Conservation (phyloP, 495 filamentous ascomycete species). For the Xanthoparmelia taractica region DNA sequence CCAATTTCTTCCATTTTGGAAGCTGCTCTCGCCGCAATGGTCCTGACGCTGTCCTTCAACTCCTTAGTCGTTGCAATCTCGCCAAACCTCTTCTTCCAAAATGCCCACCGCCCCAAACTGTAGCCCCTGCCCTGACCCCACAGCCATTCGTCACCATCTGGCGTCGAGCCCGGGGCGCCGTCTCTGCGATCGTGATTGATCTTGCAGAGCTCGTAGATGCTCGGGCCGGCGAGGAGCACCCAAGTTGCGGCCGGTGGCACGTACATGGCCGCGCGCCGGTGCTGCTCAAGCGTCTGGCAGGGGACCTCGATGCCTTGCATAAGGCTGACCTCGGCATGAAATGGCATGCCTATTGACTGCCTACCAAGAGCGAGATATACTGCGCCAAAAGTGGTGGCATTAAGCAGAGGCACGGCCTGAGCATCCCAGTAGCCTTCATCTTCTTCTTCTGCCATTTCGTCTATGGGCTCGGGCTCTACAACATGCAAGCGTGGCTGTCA, state of each 20-base stretch:
- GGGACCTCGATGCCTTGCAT: slow-evolving; percentile 13
- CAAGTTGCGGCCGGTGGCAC: slow-evolving; percentile 15
- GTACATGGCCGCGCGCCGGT: slow-evolving; percentile 3
- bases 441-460: neutral
- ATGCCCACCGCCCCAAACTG: slow-evolving; percentile 36
- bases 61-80: slow-evolving; percentile 21
- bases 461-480: slow-evolving; percentile 4
- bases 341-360: slow-evolving; percentile 18
- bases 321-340: slow-evolving; percentile 12
- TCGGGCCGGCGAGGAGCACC: slow-evolving; percentile 29
- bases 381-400: slow-evolving; percentile 10
- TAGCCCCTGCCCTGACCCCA: slow-evolving; percentile 10
- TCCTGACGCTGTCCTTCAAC: neutral
- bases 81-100: slow-evolving; percentile 34
- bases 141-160: neutral
- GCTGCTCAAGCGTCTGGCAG: slow-evolving; percentile 12
- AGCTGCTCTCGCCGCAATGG: neutral
- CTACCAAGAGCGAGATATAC: slow-evolving; percentile 12
- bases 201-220: slow-evolving; percentile 17
- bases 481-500: neutral
- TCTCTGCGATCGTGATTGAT: slow-evolving; percentile 10
- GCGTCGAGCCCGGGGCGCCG: neutral
- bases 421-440: slow-evolving; percentile 8
- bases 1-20: neutral
- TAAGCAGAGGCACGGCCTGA: slow-evolving; percentile 1